Base-by-base conservation (phyloP, 768 basidiomycete species). In the Candolleomyces eurysporus region DNA sequence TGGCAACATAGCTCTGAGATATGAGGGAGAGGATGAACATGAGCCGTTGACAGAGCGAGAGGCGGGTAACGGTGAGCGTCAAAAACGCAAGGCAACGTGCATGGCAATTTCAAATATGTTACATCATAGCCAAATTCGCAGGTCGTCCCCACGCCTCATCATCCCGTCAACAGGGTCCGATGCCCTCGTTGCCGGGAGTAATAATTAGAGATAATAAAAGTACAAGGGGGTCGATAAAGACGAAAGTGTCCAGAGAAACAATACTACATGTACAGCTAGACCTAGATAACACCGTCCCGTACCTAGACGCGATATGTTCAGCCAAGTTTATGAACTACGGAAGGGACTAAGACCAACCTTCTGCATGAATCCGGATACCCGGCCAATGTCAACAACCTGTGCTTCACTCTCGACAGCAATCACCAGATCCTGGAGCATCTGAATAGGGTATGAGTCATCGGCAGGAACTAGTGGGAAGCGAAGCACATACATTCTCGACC, bases 361-460 rank as follows among this genome's bases (percentile, higher is more conserved):
- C 73, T 92, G 90, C 90, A 96, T 91, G 72, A 96, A 95, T 1
- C 89, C 90, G 51, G 92, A 92, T 45, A 96, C 90, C 58, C 92
- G 86, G 48, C 86, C 86, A 57, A 95, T 86, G 72, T 95, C 94
- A 32, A 91, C 85, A 60, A 90, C 82, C 61, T 90, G 86, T 2
- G 89, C 76, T 68, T 96, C 94, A 67, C 92, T 95, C 72, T 96
- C 93, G 55, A 97, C 85, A 32, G 95, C 93, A 64, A 90, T 78
- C 31, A 96, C 83, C 55, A 97, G 80, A 64, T 90, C 87, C 65
- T 92, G 92, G 58, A 96, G 79, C 86, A 92, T 89, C 89, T 92
- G 67, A 54, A 66, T 59, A 36, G 62, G 57, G 58, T 65, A 5
- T 54, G 2, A 54, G 32, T 19, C 14, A 16, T 39, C 40, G 5